phyloP scores from a whole-genome alignment of 2,329 filamentous ascomycete genomes.

The Ascochyta koolunga region DNA sequence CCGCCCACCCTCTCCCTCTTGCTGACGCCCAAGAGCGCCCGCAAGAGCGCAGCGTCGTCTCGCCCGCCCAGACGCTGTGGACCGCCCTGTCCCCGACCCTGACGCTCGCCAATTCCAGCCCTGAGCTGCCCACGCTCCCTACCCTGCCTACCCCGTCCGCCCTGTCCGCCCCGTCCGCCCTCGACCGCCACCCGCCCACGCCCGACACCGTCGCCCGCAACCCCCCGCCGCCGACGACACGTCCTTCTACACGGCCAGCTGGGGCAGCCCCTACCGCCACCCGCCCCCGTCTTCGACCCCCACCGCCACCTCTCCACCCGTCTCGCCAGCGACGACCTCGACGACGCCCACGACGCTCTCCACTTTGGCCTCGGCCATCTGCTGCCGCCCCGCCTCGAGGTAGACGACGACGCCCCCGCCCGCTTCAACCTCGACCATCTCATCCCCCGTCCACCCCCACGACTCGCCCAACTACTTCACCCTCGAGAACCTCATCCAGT shows the following conservation, averaged over 20 bases:
- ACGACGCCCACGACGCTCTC: slow-evolving; percentile 44
- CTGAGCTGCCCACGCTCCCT: slow-evolving; percentile 49
- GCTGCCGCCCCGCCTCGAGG: slow-evolving; percentile 42
- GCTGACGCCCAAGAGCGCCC: slow-evolving; percentile 32
- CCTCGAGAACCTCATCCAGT: slow-evolving; percentile 49
- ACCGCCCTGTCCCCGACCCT: slow-evolving; percentile 49
- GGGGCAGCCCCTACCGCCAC: slow-evolving; percentile 87
- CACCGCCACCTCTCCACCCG: slow-evolving; percentile 36
- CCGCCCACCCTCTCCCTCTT: slow-evolving; percentile 26
- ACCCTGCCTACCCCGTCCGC: slow-evolving; percentile 41
- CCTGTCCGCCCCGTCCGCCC: slow-evolving; percentile 31
- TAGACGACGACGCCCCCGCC: slow-evolving; percentile 42
- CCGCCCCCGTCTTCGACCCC: slow-evolving; percentile 56
- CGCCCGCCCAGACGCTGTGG: slow-evolving; percentile 47
- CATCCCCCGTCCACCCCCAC: slow-evolving; percentile 43
- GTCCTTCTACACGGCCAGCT: slow-evolving; percentile 75
- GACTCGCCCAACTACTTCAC: slow-evolving; percentile 45
- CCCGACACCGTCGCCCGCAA: slow-evolving; percentile 44
- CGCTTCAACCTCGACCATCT: slow-evolving; percentile 49
- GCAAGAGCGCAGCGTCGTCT: slow-evolving; percentile 36
- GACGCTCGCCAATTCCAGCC: slow-evolving; percentile 50
- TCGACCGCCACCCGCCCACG: slow-evolving; percentile 41
- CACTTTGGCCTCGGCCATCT: slow-evolving; percentile 50
- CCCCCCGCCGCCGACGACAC: slow-evolving; percentile 54
- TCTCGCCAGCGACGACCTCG: slow-evolving; percentile 48